Evolutionary conservation across 169 alveolate genomes (phyloP).

Genomic region (Plasmodium inui): DNA sequence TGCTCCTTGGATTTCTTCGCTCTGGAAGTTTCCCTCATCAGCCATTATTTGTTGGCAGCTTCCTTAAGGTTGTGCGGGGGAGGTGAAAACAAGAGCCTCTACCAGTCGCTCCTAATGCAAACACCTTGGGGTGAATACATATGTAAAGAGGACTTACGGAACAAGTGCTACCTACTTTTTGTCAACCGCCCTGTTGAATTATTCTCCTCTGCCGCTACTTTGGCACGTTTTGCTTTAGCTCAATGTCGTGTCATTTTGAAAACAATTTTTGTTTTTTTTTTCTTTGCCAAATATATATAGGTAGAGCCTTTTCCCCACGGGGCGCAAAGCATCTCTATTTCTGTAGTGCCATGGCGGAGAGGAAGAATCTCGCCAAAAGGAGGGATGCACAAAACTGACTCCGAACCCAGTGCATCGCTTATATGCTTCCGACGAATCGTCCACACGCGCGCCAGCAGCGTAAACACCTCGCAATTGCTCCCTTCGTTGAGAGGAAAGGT

Average conservation of each 20-base stretch:
- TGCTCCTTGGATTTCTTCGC: constrained; percentile 39
- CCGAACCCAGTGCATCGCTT: not conserved
- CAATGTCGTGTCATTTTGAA: not conserved
- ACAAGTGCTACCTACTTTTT: not conserved
- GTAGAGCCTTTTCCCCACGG: not conserved
- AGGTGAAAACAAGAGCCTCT: not conserved
- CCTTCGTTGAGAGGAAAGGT: not conserved
- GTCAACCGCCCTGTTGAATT: not conserved
- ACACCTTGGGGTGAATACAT: not conserved
- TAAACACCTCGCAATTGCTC: not conserved
- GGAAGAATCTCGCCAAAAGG: too few species aligned
- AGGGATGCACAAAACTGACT: not conserved
- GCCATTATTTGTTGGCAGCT: not conserved
- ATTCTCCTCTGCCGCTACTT: not conserved
- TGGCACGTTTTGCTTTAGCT: not conserved
- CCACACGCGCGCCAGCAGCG: not conserved
- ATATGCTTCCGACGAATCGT: not conserved
- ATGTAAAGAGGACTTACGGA: not conserved
- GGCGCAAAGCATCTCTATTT: not conserved
- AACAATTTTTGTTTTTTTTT: not conserved
- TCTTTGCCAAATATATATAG: not conserved
- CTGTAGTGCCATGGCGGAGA: not conserved
- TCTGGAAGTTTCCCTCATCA: constrained; percentile 7
- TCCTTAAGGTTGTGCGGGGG: not conserved
- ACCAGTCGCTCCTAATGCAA: not conserved